Evolutionary conservation across 23 red algal species (phyloP).

Genomic region (Gracilaria domingensis): DNA sequence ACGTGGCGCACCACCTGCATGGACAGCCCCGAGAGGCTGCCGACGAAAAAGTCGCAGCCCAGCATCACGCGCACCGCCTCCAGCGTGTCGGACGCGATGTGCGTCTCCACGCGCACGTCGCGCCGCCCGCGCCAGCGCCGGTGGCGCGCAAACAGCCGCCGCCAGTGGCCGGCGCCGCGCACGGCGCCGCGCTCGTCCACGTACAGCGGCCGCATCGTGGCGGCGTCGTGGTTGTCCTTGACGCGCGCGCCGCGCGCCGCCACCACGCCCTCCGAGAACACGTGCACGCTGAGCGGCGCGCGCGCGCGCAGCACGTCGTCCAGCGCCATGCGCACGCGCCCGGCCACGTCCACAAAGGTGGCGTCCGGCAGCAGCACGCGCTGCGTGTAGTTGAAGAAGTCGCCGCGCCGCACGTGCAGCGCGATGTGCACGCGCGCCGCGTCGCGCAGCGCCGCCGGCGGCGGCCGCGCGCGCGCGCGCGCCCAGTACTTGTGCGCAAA

Average conservation of each 20-base stretch:
- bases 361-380: conserved; percentile 45
- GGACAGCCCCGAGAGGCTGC: conserved; percentile 31
- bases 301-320: conserved; percentile 4
- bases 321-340: conserved; percentile 30
- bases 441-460: background rate
- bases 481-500: conserved; percentile 43
- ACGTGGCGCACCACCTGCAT: conserved; percentile 27
- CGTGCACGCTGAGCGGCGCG: conserved; percentile 31
- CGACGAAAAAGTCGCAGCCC: conserved; percentile 49
- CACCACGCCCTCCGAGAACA: conserved; percentile 61
- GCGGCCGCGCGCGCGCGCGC: background rate
- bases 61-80: conserved; percentile 27
- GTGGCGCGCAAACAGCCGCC: background rate
- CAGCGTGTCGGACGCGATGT: conserved; percentile 46
- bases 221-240: conserved; percentile 38
- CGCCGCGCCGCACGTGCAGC: conserved; percentile 56
- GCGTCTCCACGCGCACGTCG: conserved; percentile 23
- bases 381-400: conserved; percentile 48
- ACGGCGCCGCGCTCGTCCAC: conserved; percentile 39
- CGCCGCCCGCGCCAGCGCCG: background rate
- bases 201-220: conserved; percentile 25
- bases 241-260: background rate
- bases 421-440: conserved; percentile 34
- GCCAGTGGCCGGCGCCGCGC: conserved; percentile 20
- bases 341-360: conserved; percentile 36